phyloP scores from a whole-genome alignment of 257 asterid species.

The Cinchona pubescens region DNA sequence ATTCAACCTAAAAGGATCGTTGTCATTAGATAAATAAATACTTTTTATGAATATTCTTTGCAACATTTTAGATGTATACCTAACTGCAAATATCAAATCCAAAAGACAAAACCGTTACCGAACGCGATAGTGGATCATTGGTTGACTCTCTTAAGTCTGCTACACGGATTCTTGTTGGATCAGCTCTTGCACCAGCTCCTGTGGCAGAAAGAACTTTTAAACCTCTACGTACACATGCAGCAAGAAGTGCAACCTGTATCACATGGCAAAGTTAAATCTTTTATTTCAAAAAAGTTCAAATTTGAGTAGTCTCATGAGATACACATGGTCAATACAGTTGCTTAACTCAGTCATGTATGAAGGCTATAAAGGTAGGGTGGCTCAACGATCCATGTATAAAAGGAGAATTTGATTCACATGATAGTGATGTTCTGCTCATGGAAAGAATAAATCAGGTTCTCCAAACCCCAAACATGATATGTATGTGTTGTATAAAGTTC shows the following conservation, averaged over 20 bases:
- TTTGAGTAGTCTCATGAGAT: constrained; percentile 1
- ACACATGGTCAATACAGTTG: background rate
- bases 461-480: background rate
- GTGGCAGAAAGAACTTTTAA: constrained; percentile 92
- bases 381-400: background rate
- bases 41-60: background rate
- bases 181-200: constrained; percentile 99
- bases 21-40: background rate
- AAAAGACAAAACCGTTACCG: constrained; percentile 47
- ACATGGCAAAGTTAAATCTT: constrained; percentile 23
- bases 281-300: background rate
- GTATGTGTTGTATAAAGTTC: background rate
- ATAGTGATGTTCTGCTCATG: background rate
- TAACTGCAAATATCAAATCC: background rate
- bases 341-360: background rate
- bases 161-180: constrained; percentile 93
- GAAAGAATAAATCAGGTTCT: background rate
- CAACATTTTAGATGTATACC: background rate
- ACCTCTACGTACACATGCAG: constrained; percentile 89
- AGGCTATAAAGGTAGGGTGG: background rate
- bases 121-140: constrained; percentile 92
- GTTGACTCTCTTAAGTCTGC: constrained; percentile 94
- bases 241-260: constrained; percentile 85
- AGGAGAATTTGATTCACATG: background rate
- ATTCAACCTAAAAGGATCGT: background rate